phyloP scores from a whole-genome alignment of 345 rosid genomes.

The Arabidopsis arenosa region DNA sequence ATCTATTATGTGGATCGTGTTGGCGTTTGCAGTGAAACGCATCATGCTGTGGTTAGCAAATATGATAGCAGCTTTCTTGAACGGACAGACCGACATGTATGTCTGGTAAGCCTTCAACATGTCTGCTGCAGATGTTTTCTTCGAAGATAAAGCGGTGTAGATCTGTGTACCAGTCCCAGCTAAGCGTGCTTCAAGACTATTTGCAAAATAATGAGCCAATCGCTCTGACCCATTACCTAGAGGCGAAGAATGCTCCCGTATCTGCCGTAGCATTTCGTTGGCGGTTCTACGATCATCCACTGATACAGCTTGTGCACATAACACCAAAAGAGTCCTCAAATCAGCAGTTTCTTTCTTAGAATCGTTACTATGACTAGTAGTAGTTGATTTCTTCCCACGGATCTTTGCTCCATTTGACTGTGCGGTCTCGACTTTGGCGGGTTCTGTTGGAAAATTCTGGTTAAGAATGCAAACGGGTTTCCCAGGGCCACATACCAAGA shows the following conservation, averaged over 20 bases:
- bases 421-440: slow-evolving; percentile 32
- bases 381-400: slow-evolving; percentile 50
- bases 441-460: slow-evolving; percentile 37
- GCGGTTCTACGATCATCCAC: slow-evolving; percentile 69
- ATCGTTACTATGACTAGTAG: slow-evolving; percentile 17
- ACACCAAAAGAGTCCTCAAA: slow-evolving; percentile 68
- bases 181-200: slow-evolving; percentile 81
- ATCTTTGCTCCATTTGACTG: slow-evolving; percentile 50
- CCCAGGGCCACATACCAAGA: slow-evolving; percentile 45
- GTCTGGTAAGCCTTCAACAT: slow-evolving; percentile 68
- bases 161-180: slow-evolving; percentile 65
- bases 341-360: slow-evolving; percentile 63
- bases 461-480: slow-evolving; percentile 13
- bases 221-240: slow-evolving; percentile 75
- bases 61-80: slow-evolving; percentile 58
- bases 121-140: slow-evolving; percentile 60
- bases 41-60: slow-evolving; percentile 64
- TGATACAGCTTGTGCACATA: slow-evolving; percentile 84
- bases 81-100: slow-evolving; percentile 61
- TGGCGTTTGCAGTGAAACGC: slow-evolving; percentile 53
- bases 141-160: slow-evolving; percentile 50
- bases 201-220: slow-evolving; percentile 78
- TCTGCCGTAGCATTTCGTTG: slow-evolving; percentile 68
- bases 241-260: slow-evolving; percentile 72
- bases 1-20: slow-evolving; percentile 71